Conservation (phyloP, 2,329 filamentous ascomycete species). For the Ilyonectria sp. region DNA sequence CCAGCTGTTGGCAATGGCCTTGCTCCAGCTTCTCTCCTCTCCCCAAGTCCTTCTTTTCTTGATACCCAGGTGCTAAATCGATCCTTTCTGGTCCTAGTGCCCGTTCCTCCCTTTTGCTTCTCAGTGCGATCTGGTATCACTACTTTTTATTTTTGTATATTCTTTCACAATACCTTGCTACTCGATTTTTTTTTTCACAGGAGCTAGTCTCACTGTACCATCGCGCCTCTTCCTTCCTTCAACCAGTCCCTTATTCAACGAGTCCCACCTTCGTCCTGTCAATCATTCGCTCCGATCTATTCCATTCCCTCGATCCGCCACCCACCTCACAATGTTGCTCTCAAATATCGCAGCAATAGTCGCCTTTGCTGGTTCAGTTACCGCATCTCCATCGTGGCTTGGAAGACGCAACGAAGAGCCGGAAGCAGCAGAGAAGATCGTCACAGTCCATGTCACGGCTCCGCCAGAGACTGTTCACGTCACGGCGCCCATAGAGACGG, state of each 20-base stretch:
- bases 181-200: background rate
- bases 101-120: background rate
- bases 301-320: background rate
- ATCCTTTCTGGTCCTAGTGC: background rate
- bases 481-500: background rate
- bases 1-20: background rate
- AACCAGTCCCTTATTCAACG: background rate
- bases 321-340: background rate
- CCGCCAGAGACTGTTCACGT: background rate
- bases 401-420: background rate
- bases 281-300: background rate
- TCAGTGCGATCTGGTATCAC: background rate
- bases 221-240: background rate
- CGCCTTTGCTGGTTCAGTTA: background rate
- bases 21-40: background rate
- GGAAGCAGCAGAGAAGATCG: background rate
- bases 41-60: background rate
- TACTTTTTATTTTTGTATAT: background rate
- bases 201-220: background rate
- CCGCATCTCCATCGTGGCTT: background rate
- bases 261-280: background rate
- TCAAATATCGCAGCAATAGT: background rate
- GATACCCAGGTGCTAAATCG: background rate
- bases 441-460: background rate
- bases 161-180: background rate